A percentile compares a stretch with the other conserved stretches of the same genome.
Conservation (phyloP, 2,329 filamentous ascomycete species). For the Juglanconis juglandina region DNA sequence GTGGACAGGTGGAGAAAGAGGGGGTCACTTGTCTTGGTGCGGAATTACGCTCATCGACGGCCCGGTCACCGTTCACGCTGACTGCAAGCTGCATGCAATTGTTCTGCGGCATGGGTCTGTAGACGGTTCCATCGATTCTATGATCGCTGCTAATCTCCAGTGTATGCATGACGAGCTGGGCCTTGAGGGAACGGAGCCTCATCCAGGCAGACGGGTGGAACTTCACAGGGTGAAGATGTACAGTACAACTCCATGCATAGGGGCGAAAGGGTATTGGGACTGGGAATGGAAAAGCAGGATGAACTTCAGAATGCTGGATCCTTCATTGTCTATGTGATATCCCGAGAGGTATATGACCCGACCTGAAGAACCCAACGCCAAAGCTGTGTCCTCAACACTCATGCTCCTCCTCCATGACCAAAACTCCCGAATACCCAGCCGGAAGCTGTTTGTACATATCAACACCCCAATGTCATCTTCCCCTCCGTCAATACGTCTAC, state of each 20-base stretch:
- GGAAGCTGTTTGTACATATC: too few species aligned
- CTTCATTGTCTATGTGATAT: neutral
- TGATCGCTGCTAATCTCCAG: neutral
- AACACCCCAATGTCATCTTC: neutral
- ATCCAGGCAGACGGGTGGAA: neutral
- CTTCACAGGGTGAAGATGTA: constrained; percentile 1
- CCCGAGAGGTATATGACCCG: too few species aligned
- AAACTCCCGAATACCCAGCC: too few species aligned
- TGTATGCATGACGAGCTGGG: neutral
- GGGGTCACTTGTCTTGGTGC: neutral
- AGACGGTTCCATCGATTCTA: neutral
- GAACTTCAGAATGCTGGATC: neutral
- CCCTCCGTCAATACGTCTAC: constrained; percentile 2
- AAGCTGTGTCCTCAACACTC: neutral
- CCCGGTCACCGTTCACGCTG: neutral
- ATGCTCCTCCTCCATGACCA: too few species aligned
- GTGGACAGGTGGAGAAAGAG: neutral
- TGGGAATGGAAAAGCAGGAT: neutral
- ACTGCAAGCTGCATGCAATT: neutral
- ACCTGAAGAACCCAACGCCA: neutral
- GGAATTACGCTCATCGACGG: neutral
- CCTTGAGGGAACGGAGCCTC: neutral
- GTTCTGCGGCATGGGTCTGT: neutral
- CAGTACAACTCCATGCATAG: constrained; percentile 11
- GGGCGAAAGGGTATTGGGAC: neutral